These are phyloP conservation scores for Russula brevipes DNA, from an alignment of 768 basidiomycete genomes.

Conservation along the genomic window DNA sequence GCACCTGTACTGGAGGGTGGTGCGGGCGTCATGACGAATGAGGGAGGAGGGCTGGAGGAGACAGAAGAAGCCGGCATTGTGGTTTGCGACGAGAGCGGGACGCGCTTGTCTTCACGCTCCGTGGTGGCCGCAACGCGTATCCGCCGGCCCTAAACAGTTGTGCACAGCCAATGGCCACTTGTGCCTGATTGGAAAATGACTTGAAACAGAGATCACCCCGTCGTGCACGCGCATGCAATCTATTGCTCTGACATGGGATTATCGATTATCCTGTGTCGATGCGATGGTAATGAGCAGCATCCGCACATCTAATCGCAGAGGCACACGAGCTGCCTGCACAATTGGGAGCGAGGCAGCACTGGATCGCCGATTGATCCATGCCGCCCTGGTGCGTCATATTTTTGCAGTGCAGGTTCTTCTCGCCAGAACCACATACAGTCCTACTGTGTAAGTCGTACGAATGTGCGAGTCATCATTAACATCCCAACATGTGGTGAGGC, in stretches of 20 bases:
- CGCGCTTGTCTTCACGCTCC: not conserved
- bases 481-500: not conserved
- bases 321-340: too few relatives aligned
- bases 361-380: too few relatives aligned
- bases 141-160: constrained; percentile 20
- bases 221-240: too few relatives aligned
- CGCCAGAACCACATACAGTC: not conserved
- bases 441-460: not conserved
- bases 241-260: too few relatives aligned
- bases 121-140: constrained; percentile 10
- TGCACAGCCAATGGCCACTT: too few relatives aligned
- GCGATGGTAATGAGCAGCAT: too few relatives aligned
- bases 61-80: constrained; percentile 4
- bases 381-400: not conserved
- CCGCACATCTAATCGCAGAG: too few relatives aligned
- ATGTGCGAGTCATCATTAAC: not conserved
- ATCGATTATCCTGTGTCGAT: too few relatives aligned
- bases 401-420: not conserved
- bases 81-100: not conserved
- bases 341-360: too few relatives aligned
- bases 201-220: too few relatives aligned
- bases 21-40: constrained; percentile 8
- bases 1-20: constrained; percentile 12
- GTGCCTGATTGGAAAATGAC: too few relatives aligned
- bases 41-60: constrained; percentile 11